These are phyloP conservation scores for Ramaria rubella DNA, from an alignment of 768 basidiomycete species.

Conservation along the genomic window DNA sequence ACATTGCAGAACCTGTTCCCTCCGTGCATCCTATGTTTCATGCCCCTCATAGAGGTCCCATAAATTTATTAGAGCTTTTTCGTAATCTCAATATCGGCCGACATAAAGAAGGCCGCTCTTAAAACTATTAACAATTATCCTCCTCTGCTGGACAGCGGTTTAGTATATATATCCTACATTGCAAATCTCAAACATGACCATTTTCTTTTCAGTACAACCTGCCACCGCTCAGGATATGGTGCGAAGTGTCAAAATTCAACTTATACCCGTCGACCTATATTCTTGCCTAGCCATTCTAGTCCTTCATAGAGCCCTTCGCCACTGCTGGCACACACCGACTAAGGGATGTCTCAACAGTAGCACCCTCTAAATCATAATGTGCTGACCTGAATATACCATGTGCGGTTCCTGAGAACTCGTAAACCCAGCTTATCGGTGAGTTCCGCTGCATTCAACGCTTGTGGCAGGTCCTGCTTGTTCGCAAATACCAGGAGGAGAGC, in stretches of 20 bases:
- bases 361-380: background rate
- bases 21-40: no score
- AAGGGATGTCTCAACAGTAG: no score
- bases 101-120: no score
- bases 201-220: no score
- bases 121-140: no score
- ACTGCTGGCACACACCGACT: constrained; percentile 97
- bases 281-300: constrained; percentile 90
- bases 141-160: no score
- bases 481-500: constrained; percentile 83
- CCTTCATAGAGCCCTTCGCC: constrained; percentile 99
- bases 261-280: constrained; percentile 81
- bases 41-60: no score
- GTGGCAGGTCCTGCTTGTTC: constrained; percentile 56
- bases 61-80: no score
- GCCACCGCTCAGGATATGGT: background rate
- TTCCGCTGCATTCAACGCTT: constrained; percentile 41
- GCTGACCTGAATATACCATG: constrained; percentile 91
- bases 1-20: no score
- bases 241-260: background rate
- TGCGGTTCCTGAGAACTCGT: constrained; percentile 91
- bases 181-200: no score
- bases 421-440: constrained; percentile 97
- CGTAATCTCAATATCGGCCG: no score
- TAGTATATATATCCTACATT: no score